phyloP scores from a whole-genome alignment of 805 yeast genomes.

The Candida montana region DNA sequence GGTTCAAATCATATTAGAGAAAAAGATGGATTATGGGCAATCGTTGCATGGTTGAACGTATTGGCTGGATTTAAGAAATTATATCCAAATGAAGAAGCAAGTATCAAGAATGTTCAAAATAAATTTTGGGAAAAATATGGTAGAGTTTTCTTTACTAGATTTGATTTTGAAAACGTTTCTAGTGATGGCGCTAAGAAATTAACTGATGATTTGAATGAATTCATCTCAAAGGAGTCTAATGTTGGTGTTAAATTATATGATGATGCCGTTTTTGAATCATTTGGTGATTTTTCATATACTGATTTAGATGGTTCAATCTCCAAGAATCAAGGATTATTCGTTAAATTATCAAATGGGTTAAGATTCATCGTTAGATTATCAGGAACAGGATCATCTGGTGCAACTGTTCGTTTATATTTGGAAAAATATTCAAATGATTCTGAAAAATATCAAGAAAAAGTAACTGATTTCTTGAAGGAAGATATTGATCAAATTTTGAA shows the following conservation, averaged over 20 bases:
- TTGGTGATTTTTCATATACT: conserved; percentile 87
- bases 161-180: conserved; percentile 83
- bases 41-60: conserved; percentile 94
- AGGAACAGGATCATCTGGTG: conserved; percentile 97
- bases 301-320: conserved; percentile 94
- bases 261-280: conserved; percentile 54
- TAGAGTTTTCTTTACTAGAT: conserved; percentile 94
- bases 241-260: conserved; percentile 50
- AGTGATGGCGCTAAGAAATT: conserved; percentile 70
- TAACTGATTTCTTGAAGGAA: conserved; percentile 61
- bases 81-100: conserved; percentile 50
- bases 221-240: conserved; percentile 29
- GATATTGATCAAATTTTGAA: conserved; percentile 60
- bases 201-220: conserved; percentile 44
- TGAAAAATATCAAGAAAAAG: conserved; percentile 42
- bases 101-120: conserved; percentile 74
- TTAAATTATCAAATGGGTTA: conserved; percentile 75
- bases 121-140: conserved; percentile 92
- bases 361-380: conserved; percentile 87
- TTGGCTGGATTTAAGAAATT: conserved; percentile 73
- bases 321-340: conserved; percentile 78
- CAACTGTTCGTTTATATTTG: conserved; percentile 88
- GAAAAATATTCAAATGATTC: conserved; percentile 72
- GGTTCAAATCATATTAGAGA: conserved; percentile 97
- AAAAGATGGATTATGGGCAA: conserved; percentile 97